Percentiles rank a stretch among this genome's conserved stretches.
Conservation (phyloP, 2,329 filamentous ascomycete genomes). For the Fusarium austroafricanum region DNA sequence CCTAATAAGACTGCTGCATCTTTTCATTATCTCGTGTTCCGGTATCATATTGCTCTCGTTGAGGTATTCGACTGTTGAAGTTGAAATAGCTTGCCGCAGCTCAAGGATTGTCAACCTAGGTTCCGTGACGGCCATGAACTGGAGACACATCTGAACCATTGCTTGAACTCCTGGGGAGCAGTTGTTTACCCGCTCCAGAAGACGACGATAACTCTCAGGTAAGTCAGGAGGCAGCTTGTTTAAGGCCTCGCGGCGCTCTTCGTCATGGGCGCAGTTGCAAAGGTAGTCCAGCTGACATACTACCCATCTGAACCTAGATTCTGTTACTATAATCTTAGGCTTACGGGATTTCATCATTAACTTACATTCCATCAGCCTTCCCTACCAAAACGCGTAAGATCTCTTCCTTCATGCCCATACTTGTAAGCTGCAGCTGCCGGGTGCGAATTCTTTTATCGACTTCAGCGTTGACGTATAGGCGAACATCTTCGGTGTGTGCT, state of each 20-base stretch:
- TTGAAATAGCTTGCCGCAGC: constrained; percentile 21
- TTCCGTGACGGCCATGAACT: not conserved
- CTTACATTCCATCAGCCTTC: constrained; percentile 29
- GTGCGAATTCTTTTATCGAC: constrained; percentile 8
- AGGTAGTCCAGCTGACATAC: constrained; percentile 37
- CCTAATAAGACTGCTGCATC: constrained; percentile 25
- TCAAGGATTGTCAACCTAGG: not conserved
- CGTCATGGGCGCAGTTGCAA: constrained; percentile 12
- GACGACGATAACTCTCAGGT: constrained; percentile 16
- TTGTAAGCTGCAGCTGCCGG: not conserved
- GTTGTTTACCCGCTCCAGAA: not conserved
- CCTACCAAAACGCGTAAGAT: constrained; percentile 4
- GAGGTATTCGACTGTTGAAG: fast-evolving
- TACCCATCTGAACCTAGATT: constrained; percentile 35
- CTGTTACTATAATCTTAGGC: fast-evolving
- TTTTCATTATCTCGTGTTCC: constrained; percentile 1
- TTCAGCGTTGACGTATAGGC: constrained; percentile 23
- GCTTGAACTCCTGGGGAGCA: not conserved
- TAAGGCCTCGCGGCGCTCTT: constrained; percentile 17
- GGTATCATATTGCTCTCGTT: not conserved
- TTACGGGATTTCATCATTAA: fast-evolving
- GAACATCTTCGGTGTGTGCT: constrained; percentile 11
- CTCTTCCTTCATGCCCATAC: constrained; percentile 10
- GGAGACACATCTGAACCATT: constrained; percentile 18
- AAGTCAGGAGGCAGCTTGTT: constrained; percentile 7